Evolutionary conservation across 208 protist species (phyloP), one percentile per base, ranked within the genome.

Genomic region (Wallacemonas collosoma): DNA sequence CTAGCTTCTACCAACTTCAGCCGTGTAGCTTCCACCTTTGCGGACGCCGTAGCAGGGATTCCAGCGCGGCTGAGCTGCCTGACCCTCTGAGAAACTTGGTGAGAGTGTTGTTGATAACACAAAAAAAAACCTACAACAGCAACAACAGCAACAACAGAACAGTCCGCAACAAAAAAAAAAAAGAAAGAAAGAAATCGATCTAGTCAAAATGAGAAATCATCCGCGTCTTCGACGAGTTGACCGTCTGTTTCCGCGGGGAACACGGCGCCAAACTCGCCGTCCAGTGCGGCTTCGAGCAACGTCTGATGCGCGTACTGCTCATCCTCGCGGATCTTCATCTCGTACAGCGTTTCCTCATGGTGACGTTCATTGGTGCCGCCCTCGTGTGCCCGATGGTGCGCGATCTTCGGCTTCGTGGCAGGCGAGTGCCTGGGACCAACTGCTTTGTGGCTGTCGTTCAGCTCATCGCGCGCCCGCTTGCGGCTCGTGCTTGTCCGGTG

Each of bases 301-400:
- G 60, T 65, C n/a, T 65, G 60, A 3, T 65, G 7, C 0, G 8
- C 43, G 7, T 26, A 51, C 38, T 65, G 60, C 7, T 45, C 43
- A 9, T 65, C 60, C 43, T 71, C 53, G 0, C 71, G 81, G 47
- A 65, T 57, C 44, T 40, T 61, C 70, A 80, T 71, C 6, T 86
- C 72, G 35, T 81, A 78, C 12, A 86, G 35, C 56, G 81, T 70
- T 54, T 83, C 60, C 43, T 65, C 60, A 8, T 11, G 14, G 6
- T n/a, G n/a, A 8, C 41, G 60, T 4, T 8, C 11, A 9, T 8
- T 26, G 12, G 43, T 14, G 43, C 12, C n/a, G 9, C 15, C 56
- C 14, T 62, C 36, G 15, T 62, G 56, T 14, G 8, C 8, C 45
- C 12, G 45, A 14, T 6, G 17, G 11, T 51, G 56, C 15, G 56